These are phyloP conservation scores for Castanea mollissima DNA, from an alignment of 306 rosid genomes.

Conservation along the genomic window DNA sequence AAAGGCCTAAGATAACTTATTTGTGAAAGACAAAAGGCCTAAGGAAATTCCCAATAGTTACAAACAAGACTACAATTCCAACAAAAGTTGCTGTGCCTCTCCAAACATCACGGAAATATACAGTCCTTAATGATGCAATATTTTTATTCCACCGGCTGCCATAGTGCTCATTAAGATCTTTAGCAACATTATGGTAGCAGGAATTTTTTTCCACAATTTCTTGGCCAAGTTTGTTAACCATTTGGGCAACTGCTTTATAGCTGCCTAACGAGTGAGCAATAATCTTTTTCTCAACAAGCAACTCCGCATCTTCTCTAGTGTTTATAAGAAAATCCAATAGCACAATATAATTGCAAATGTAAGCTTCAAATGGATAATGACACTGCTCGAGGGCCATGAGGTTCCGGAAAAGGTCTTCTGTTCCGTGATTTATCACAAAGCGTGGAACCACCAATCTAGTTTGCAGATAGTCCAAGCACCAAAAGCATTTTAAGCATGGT, in stretches of 20 bases:
- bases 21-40: too few relatives aligned
- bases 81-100: conserved; percentile 58
- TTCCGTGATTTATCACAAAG: neutral
- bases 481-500: neutral
- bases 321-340: conserved; percentile 26
- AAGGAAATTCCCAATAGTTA: conserved; percentile 19
- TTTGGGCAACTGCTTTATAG: conserved; percentile 9
- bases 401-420: conserved; percentile 23
- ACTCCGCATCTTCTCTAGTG: conserved; percentile 24
- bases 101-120: conserved; percentile 63
- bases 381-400: conserved; percentile 35
- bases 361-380: conserved; percentile 1
- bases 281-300: conserved; percentile 20
- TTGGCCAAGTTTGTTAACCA: conserved; percentile 11
- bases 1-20: too few relatives aligned
- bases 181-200: conserved; percentile 4
- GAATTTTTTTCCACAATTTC: conserved; percentile 6
- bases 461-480: neutral
- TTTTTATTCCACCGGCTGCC: conserved; percentile 38
- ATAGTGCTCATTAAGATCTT: conserved; percentile 33
- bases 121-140: conserved; percentile 40
- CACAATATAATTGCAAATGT: conserved; percentile 27
- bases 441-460: conserved; percentile 1
- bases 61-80: conserved; percentile 38
- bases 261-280: conserved; percentile 22